Base-by-base conservation (phyloP, 495 filamentous ascomycete species). In the Tuber indicum region DNA sequence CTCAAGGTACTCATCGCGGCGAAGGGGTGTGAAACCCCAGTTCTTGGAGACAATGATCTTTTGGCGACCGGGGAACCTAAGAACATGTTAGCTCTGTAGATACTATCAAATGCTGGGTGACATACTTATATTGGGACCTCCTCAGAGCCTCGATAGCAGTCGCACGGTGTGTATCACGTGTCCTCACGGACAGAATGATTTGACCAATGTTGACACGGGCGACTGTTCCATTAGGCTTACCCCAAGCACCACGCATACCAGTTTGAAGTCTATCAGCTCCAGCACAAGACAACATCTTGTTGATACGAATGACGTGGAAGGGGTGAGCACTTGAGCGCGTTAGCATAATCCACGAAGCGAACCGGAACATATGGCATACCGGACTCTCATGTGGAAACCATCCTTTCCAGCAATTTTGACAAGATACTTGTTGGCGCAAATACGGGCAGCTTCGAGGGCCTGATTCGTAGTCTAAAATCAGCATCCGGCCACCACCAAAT, bases 21-120 rank as follows among this genome's bases (percentile, higher is more conserved):
- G 92, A 81, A 99, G 92, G 85, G 93, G 93, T 76, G 96, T 99
- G 92, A 98, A 99, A 80, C 96, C 96, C 96, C 96, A 99, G 89
- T 98, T 98, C 92, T 99, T 99, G 89, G 91, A 94, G 87, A 98
- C 91, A 85, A 99, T 97, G 88, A 99, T 97, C 93, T 99, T 98
- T 91, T 99, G 96, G 87, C 96, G 94, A 86, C 96, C 96, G 79
- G 96, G 96, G 92, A 99, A 99, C 79, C 82, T 84, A 44, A 26
- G 19, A 74, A 32, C 1, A 32, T 44, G 44, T 80, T 43, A 80
- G 49, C 72, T 21, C 66, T 71, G n/a, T 1, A 39, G 17, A 23
- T 4, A 66, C 10, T 12, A 43, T 43, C 10, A 36, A 62, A 14
- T 14, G 70, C 6, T n/a, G 32, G 73, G n/a, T 44, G 66, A n/a